phyloP scores from a whole-genome alignment of 768 basidiomycete species.

The Rickenella mellea region DNA sequence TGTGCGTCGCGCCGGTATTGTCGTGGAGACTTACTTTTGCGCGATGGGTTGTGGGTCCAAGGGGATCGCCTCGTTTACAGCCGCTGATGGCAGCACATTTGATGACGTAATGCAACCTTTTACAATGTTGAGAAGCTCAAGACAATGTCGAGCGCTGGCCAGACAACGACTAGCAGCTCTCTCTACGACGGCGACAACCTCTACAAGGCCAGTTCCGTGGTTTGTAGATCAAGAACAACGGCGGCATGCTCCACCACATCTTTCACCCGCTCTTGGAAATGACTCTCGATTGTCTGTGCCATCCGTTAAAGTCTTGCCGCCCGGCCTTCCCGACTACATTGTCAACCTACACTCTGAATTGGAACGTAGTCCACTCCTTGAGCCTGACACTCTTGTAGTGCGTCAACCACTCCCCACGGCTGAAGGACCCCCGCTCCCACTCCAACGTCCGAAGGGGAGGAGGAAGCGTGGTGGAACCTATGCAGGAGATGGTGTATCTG shows the following conservation, averaged over 20 bases:
- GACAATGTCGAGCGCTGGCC: slow-evolving; percentile 8
- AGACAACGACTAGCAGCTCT: slow-evolving; percentile 1
- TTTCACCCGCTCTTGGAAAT: slow-evolving; percentile 16
- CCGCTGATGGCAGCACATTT: too few relatives aligned
- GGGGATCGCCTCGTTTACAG: too few relatives aligned
- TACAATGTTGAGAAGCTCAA: slow-evolving; percentile 14
- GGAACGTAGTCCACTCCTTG: slow-evolving; percentile 56
- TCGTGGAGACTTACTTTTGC: too few relatives aligned
- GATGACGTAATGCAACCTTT: slow-evolving; percentile 7
- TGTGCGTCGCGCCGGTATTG: background rate
- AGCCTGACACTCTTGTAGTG: slow-evolving; percentile 47
- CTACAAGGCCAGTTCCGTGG: slow-evolving; percentile 51
- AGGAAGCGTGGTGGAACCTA: slow-evolving; percentile 61
- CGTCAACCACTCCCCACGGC: slow-evolving; percentile 38
- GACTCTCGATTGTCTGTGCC: too few relatives aligned
- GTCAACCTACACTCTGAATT: slow-evolving; percentile 50
- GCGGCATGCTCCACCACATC: slow-evolving; percentile 9
- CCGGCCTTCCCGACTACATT: slow-evolving; percentile 40
- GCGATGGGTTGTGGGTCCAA: too few relatives aligned
- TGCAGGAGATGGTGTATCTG: slow-evolving; percentile 47
- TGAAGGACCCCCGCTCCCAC: slow-evolving; percentile 53
- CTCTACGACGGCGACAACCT: too few relatives aligned
- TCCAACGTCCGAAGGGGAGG: slow-evolving; percentile 45
- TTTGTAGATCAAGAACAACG: slow-evolving; percentile 46
- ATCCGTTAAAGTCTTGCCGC: too few relatives aligned